Base-by-base conservation (phyloP, 2,329 filamentous ascomycete species). In the Talaromyces amestolkiae region DNA sequence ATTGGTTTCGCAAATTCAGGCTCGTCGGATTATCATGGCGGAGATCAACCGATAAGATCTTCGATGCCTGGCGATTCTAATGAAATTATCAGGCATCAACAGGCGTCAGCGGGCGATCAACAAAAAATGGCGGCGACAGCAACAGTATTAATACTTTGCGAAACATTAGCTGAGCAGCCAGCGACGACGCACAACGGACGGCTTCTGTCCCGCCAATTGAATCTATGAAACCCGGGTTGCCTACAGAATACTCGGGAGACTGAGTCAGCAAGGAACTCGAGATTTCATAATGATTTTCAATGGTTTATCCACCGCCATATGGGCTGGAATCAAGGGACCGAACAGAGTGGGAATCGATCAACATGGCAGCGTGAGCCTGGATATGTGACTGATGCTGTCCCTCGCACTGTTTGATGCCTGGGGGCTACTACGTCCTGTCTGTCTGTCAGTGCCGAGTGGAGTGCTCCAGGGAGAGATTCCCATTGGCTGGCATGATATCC, bases 181-280 rank as follows among this genome's bases (percentile, higher is more conserved):
- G 51, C 51, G 17, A 35, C 51, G 51, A 35, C 31, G 22, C 19
- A 54, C 31, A 37, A 10, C 51, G 24, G 51, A 35, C 33, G 33
- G 59, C 22, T 39, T 24, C 33, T 31, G 2, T 49, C 39, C 59
- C 45, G 47, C 59, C 59, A 61, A 53, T 61, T 41, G 35, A 49
- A 61, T 37, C 31, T 19, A 6, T 6, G 5, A 31, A 31, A 6
- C 27, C 5, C 27, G 27, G 27, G 27, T 6, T 31, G 27, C 31
- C 9, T 45, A 37, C 17, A 51, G 27, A 31, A 3, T 22, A 8
- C n/a, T 22, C 41, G 41, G 41, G 53, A 49, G 22, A 27, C 49
- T 53, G 47, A 49, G 22, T 49, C 47, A 53, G 49, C 49, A 33
- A 31, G 27, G 15, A 15, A n/a, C 17, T 31, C 3, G 6, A 4